Percentiles rank a stretch among this genome's conserved stretches.
Conservation (phyloP, 2,329 filamentous ascomycete species). For the Zalaria sp. region DNA sequence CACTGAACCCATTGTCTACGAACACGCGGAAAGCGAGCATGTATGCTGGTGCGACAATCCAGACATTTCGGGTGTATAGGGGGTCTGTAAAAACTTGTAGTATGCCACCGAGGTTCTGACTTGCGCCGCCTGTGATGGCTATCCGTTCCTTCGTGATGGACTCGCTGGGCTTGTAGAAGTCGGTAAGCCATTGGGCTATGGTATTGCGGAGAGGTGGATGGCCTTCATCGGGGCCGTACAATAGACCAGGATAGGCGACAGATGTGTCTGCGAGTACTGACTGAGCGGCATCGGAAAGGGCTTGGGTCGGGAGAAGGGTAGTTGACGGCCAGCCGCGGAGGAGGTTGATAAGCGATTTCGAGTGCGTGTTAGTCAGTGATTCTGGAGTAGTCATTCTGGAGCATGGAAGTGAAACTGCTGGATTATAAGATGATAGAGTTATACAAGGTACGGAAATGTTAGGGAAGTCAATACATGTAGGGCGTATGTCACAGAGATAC, state of each 20-base stretch:
- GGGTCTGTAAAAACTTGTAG: conserved; percentile 73
- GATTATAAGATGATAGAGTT: too few relatives aligned
- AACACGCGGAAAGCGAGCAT: conserved; percentile 78
- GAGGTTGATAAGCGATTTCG: conserved; percentile 42
- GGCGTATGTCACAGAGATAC: too few relatives aligned
- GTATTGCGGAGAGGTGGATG: conserved; percentile 53
- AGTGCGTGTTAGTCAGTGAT: not conserved
- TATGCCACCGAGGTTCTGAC: conserved; percentile 65
- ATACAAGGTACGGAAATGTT: too few relatives aligned
- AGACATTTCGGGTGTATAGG: conserved; percentile 57
- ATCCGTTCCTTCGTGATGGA: conserved; percentile 45
- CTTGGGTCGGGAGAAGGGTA: conserved; percentile 48
- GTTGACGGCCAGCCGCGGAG: conserved; percentile 54
- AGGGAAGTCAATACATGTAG: too few relatives aligned
- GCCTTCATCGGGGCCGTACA: conserved; percentile 69
- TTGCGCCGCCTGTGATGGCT: conserved; percentile 73
- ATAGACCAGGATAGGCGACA: conserved; percentile 49
- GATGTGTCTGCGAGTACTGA: conserved; percentile 46
- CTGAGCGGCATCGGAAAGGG: conserved; percentile 47
- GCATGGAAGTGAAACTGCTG: too few relatives aligned
- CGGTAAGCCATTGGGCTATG: conserved; percentile 56
- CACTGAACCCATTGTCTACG: conserved; percentile 59
- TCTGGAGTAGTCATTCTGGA: not conserved
- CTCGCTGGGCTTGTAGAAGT: conserved; percentile 39
- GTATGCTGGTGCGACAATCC: conserved; percentile 72